These are phyloP conservation scores for Russula sp. DNA, from an alignment of 768 basidiomycete genomes.

Conservation along the genomic window DNA sequence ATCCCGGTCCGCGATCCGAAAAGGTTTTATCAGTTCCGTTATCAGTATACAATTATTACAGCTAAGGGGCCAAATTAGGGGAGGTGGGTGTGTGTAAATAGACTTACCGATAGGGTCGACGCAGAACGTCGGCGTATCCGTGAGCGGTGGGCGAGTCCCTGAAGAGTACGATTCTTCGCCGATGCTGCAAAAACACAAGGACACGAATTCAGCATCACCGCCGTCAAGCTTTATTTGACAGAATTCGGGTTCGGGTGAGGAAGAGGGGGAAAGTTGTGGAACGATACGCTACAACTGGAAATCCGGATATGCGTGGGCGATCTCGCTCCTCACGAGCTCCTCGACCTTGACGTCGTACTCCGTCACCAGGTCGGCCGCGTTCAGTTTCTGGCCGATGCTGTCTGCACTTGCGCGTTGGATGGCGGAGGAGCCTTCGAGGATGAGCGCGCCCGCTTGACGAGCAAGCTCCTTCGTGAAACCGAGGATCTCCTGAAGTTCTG, in stretches of 20 bases:
- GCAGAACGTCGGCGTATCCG: conserved; percentile 90
- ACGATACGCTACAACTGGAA: conserved; percentile 61
- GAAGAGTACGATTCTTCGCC: conserved; percentile 90
- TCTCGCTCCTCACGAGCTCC: conserved; percentile 66
- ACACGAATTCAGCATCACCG: neutral
- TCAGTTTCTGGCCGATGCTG: conserved; percentile 78
- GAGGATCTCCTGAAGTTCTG: conserved; percentile 55
- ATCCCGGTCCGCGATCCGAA: conserved; percentile 32
- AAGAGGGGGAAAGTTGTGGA: neutral
- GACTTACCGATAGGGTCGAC: conserved; percentile 85
- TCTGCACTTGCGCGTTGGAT: conserved; percentile 50
- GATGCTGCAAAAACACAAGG: conserved; percentile 44
- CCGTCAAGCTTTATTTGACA: no score
- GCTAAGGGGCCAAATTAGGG: conserved; percentile 37
- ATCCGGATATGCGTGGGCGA: conserved; percentile 56
- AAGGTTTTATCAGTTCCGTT: conserved; percentile 25
- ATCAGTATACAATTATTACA: no score
- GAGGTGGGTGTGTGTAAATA: conserved; percentile 37
- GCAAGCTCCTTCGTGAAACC: conserved; percentile 66
- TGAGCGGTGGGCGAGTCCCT: conserved; percentile 60
- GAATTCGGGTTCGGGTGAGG: neutral
- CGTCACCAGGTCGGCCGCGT: conserved; percentile 90
- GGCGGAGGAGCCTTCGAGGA: conserved; percentile 67
- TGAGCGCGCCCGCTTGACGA: conserved; percentile 64
- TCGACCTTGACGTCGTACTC: conserved; percentile 92